Evolutionary conservation across 2,329 filamentous ascomycete genomes (phyloP), one percentile per base, ranked within the genome.

Genomic region (Diplodia corticola): DNA sequence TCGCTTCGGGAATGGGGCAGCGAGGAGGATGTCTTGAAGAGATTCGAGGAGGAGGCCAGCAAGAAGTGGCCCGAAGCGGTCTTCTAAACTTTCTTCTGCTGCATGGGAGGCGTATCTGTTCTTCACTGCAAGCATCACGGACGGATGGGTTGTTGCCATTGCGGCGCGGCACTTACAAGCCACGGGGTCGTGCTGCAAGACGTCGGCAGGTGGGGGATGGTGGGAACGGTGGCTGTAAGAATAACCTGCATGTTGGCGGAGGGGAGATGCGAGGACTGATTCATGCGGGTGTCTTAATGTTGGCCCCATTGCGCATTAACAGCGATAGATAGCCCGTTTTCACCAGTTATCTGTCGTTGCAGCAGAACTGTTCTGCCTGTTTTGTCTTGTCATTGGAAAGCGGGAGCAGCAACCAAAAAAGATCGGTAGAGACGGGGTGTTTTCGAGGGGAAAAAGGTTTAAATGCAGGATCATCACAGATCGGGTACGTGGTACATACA

Each of bases 1-100:
- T 68, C 86, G 35, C 71, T 88, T 30, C 76, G 77, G 49, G 78
- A 82, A 67, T 84, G 85, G 82, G 80, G 81, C 66, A 84, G 84
- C 67, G 77, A 80, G 61, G 73, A 75, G 50, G 77, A 82, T 33
- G 78, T 80, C 24, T 82, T 84, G 71, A 77, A 84, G 44, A 79
- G 81, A 57, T 88, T 87, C 67, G 64, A 74, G 37, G 73, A 76
- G 64, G 76, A 75, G 35, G 80, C 78, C 13, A 70, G 72, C 30
- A 72, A 74, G 70, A 73, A 72, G 57, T 82, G 80, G 79, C 73
- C 73, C 22, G 71, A 78, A 50, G 79, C 78, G 28, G 54, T 51
- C 24, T 65, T 65, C 28, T 65, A 51, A 51, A 20, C 30, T 50
- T 13, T 35, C 28, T 44, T 4, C 30, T 22, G n/a, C 10, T 63